phyloP scores from a whole-genome alignment of 176 grass and related monocot species.

The Tillandsia fasciculata region DNA sequence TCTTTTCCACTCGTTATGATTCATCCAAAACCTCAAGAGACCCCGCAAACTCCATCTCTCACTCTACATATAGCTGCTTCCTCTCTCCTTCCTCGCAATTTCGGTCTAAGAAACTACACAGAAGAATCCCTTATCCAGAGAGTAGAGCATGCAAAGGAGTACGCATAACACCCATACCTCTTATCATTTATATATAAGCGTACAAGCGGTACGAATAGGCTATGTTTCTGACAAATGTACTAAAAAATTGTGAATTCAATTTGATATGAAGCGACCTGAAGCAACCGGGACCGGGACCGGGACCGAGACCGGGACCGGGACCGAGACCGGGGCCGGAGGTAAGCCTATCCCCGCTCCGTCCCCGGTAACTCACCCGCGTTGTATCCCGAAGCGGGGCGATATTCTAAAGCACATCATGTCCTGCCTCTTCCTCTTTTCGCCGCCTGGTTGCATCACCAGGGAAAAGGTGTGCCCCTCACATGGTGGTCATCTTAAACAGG shows the following conservation, averaged over 20 bases:
- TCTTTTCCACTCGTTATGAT: no score
- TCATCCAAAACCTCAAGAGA: no score
- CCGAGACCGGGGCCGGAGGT: not conserved
- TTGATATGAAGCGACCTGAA: not conserved
- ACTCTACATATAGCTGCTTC: not conserved
- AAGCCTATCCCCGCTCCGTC: not conserved
- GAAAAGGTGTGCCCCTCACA: not conserved
- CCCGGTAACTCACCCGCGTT: not conserved
- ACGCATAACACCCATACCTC: no score
- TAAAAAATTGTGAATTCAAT: not conserved
- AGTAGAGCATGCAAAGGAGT: no score
- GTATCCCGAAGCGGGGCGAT: not conserved
- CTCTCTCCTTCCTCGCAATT: not conserved
- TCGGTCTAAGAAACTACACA: not conserved
- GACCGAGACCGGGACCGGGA: no score
- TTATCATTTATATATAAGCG: not conserved
- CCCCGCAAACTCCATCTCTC: no score
- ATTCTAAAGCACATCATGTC: not conserved
- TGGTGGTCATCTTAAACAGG: not conserved
- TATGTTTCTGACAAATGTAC: not conserved
- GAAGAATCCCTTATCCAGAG: no score
- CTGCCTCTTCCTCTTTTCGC: not conserved
- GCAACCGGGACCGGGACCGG: not conserved
- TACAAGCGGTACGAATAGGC: not conserved
- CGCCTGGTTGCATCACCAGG: not conserved